A percentile compares a stretch with the other conserved stretches of the same genome.
Evolutionary conservation across 805 yeast genomes (phyloP).

Genomic region (Blastobotrys americana): DNA sequence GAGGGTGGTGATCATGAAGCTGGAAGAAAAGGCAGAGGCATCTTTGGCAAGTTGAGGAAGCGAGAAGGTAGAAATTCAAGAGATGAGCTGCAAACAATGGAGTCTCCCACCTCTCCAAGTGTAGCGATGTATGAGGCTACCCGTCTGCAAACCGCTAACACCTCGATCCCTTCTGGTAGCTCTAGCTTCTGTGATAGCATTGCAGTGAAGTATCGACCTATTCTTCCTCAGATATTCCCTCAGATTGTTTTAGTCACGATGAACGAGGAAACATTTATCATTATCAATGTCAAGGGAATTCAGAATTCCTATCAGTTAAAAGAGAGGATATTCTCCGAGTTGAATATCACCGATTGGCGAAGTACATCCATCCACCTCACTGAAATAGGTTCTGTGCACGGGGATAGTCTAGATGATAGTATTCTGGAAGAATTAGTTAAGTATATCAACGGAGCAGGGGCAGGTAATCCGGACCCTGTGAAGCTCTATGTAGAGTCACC

Average conservation of each 20-base stretch:
- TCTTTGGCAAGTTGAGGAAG: slow-evolving; percentile 13
- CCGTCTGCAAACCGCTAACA: background rate
- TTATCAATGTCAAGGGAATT: slow-evolving; percentile 36
- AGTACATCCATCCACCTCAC: slow-evolving; percentile 47
- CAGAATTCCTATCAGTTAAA: slow-evolving; percentile 35
- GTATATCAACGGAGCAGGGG: background rate
- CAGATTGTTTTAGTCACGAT: slow-evolving; percentile 48
- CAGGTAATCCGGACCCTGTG: slow-evolving; percentile 4
- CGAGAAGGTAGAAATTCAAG: slow-evolving; percentile 11
- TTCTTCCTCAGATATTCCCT: slow-evolving; percentile 23
- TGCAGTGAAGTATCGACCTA: slow-evolving; percentile 34
- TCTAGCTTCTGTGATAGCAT: background rate
- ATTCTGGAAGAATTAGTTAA: slow-evolving; percentile 1
- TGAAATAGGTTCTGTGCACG: slow-evolving; percentile 50
- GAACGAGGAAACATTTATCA: slow-evolving; percentile 52
- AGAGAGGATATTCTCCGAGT: slow-evolving; percentile 32
- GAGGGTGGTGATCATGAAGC: slow-evolving; percentile 2
- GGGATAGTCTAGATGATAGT: slow-evolving; percentile 25
- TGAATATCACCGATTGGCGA: slow-evolving; percentile 26
- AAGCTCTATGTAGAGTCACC: slow-evolving; percentile 20
- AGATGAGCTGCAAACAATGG: slow-evolving; percentile 10
- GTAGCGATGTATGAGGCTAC: background rate
- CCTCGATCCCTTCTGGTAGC: background rate
- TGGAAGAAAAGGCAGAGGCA: slow-evolving; percentile 7
- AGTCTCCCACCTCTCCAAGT: slow-evolving; percentile 18